Percentiles rank a stretch among this genome's conserved stretches.
Conservation (phyloP, 352 stramenopile genomes). For the Globisporangium radiosum region DNA sequence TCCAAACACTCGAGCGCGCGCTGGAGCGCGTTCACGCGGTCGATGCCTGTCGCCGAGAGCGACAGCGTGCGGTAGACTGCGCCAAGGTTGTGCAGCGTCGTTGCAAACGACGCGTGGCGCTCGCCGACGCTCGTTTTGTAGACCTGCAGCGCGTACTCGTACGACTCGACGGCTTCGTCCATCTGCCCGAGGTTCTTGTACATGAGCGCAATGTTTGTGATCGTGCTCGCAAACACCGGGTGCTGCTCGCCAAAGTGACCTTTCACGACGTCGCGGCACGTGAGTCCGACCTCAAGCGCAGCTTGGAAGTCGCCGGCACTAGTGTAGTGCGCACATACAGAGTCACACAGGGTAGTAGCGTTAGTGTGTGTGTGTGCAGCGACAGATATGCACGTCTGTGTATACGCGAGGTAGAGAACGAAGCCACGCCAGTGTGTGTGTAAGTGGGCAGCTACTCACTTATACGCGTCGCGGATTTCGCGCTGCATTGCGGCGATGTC, state of each 20-base stretch:
- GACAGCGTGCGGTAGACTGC: constrained; percentile 63
- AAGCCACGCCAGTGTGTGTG: too few relatives aligned
- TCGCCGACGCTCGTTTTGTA: constrained; percentile 81
- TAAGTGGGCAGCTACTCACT: constrained; percentile 23
- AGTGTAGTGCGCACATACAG: not conserved
- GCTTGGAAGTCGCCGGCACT: constrained; percentile 62
- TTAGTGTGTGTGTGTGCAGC: not conserved
- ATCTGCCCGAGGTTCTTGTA: constrained; percentile 80
- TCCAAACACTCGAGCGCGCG: constrained; percentile 72
- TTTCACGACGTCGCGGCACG: constrained; percentile 69
- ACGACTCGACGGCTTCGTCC: constrained; percentile 70
- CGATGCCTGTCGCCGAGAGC: constrained; percentile 55
- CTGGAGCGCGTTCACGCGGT: constrained; percentile 56
- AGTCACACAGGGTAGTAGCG: not conserved
- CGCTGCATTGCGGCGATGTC: constrained; percentile 78
- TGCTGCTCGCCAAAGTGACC: constrained; percentile 73
- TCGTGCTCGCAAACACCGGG: constrained; percentile 75
- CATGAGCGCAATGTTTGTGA: constrained; percentile 86
- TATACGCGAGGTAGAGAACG: too few relatives aligned
- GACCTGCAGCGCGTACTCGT: constrained; percentile 71
- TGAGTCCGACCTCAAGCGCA: constrained; percentile 52
- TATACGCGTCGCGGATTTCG: constrained; percentile 78
- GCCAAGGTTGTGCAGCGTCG: constrained; percentile 78
- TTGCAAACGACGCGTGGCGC: constrained; percentile 78
- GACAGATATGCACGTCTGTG: too few relatives aligned